Evolutionary conservation across 345 rosid genomes (phyloP).

Genomic region (Brassica rapa): DNA sequence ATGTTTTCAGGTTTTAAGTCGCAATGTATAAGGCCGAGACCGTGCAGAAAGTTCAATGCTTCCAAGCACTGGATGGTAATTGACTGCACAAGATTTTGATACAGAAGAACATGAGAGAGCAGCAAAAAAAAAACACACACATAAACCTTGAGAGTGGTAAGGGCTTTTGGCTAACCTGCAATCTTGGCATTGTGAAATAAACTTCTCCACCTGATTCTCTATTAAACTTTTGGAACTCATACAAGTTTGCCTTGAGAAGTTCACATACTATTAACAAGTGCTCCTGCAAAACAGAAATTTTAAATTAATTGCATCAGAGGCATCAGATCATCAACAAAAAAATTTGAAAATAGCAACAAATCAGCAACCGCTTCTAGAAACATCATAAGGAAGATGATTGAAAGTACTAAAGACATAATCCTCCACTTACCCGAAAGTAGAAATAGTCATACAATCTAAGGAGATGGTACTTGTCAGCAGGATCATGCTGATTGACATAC

Average conservation of each 20-base stretch:
- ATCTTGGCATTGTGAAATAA: constrained; percentile 97
- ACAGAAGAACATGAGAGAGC: constrained; percentile 32
- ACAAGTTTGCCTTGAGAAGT: constrained; percentile 94
- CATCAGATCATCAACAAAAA: constrained; percentile 8
- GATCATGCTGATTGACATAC: constrained; percentile 96
- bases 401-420: too few relatives aligned
- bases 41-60: constrained; percentile 87
- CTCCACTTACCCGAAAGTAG: constrained; percentile 68
- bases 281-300: constrained; percentile 57
- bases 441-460: constrained; percentile 94
- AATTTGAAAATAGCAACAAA: constrained; percentile 8
- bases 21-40: constrained; percentile 95
- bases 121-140: constrained; percentile 16
- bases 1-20: constrained; percentile 95
- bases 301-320: constrained; percentile 1
- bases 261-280: constrained; percentile 94
- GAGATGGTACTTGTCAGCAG: constrained; percentile 89
- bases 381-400: too few relatives aligned
- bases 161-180: constrained; percentile 63
- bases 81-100: constrained; percentile 61
- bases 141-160: constrained; percentile 26
- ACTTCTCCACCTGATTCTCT: constrained; percentile 99
- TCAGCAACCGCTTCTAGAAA: not conserved
- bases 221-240: constrained; percentile 96
- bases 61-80: constrained; percentile 93